These are phyloP conservation scores for Neoscytalidium dimidiatum DNA, from an alignment of 2,329 filamentous ascomycete genomes.

Conservation along the genomic window DNA sequence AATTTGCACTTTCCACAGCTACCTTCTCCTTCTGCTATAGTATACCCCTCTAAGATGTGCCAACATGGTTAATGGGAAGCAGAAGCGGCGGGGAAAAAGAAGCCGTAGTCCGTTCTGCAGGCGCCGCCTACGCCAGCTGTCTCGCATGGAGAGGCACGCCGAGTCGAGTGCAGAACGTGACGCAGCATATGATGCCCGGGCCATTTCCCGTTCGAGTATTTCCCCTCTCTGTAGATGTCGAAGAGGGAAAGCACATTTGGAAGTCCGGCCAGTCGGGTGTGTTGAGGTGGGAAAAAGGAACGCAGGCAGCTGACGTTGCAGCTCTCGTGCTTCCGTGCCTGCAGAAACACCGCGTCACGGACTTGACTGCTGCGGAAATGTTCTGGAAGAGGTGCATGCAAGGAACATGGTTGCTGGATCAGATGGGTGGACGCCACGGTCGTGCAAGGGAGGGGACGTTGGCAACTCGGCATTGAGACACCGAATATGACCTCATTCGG, in stretches of 20 bases:
- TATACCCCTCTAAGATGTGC: background rate
- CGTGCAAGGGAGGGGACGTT: background rate
- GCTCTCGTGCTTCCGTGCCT: background rate
- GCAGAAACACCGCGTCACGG: background rate
- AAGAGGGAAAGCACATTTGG: background rate
- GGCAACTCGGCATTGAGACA: background rate
- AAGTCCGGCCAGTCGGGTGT: background rate
- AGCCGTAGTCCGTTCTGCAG: background rate
- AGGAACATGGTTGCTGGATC: background rate
- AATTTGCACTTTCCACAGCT: background rate
- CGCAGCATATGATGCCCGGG: background rate
- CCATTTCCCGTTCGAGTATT: background rate
- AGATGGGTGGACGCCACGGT: background rate
- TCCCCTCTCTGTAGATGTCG: background rate
- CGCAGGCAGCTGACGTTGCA: conserved; percentile 4
- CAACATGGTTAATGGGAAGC: background rate
- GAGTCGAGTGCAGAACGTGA: background rate
- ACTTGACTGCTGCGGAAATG: background rate
- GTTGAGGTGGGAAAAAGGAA: background rate
- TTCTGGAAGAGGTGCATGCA: background rate
- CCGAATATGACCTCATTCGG: background rate
- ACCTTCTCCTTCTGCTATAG: conserved; percentile 1
- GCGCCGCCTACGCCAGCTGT: background rate
- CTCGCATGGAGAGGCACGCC: background rate
- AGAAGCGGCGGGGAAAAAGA: background rate